Evolutionary conservation across 441 rosid species (phyloP).

Genomic region (Gossypium davidsonii): DNA sequence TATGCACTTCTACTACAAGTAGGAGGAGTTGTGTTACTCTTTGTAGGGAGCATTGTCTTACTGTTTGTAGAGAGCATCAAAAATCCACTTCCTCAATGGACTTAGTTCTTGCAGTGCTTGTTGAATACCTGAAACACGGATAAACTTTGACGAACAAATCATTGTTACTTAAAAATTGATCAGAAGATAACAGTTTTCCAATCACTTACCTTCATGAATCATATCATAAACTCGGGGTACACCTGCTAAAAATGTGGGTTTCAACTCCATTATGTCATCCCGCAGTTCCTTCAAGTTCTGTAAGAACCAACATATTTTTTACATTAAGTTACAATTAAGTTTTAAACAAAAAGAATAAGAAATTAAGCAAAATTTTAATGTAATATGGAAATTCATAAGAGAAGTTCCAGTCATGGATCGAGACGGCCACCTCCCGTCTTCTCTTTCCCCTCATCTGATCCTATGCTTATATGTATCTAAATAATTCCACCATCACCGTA

Average conservation of each 20-base stretch:
- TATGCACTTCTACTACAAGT: neutral
- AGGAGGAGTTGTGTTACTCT: slow-evolving; percentile 31
- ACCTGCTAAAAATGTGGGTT: slow-evolving; percentile 84
- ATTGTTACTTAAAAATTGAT: neutral
- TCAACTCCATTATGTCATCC: slow-evolving; percentile 76
- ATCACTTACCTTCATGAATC: slow-evolving; percentile 66
- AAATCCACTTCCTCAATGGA: slow-evolving; percentile 56
- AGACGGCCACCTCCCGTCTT: neutral
- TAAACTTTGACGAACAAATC: slow-evolving; percentile 5
- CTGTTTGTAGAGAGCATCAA: slow-evolving; percentile 66
- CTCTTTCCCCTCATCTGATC: neutral
- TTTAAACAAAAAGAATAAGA: neutral
- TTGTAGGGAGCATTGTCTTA: slow-evolving; percentile 38
- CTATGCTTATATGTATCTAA: neutral
- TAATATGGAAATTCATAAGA: neutral
- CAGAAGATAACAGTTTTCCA: neutral
- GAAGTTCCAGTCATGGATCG: neutral
- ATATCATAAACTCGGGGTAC: slow-evolving; percentile 91
- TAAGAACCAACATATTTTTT: slow-evolving; percentile 13
- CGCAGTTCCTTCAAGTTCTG: slow-evolving; percentile 79
- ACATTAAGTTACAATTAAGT: neutral
- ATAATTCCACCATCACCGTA: neutral
- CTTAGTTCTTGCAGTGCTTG: slow-evolving; percentile 67
- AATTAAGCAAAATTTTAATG: neutral
- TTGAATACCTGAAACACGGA: slow-evolving; percentile 38